Evolutionary conservation across 2,329 filamentous ascomycete species (phyloP).

Genomic region (Eutypella sp.): DNA sequence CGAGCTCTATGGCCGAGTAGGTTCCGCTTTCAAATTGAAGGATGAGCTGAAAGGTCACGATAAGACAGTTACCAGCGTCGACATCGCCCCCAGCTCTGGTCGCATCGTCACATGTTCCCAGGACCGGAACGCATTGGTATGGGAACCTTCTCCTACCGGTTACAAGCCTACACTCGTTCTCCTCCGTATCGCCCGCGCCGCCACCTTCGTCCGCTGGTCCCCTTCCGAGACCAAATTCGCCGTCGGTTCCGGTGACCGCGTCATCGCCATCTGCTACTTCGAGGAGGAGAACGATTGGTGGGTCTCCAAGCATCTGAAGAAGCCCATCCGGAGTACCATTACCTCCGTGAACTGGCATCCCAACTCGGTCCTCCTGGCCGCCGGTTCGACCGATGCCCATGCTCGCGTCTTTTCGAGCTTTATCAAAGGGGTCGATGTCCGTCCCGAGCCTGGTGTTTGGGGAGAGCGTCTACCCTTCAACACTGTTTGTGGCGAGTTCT

Average conservation of each 20-base stretch:
- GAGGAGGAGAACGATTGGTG: slow-evolving; percentile 99
- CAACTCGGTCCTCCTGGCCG: slow-evolving; percentile 90
- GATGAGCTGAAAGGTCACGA: slow-evolving; percentile 96
- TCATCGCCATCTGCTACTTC: slow-evolving; percentile 97
- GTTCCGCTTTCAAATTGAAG: slow-evolving; percentile 73
- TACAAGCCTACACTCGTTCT: slow-evolving; percentile 98
- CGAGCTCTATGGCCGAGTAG: slow-evolving; percentile 75
- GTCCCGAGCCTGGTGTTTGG: slow-evolving; percentile 85
- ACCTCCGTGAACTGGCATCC: slow-evolving; percentile 95
- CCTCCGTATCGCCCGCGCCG: slow-evolving; percentile 92
- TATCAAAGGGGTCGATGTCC: slow-evolving; percentile 87
- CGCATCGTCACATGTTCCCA: slow-evolving; percentile 98
- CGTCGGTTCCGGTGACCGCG: slow-evolving; percentile 89
- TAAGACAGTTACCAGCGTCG: slow-evolving; percentile 92
- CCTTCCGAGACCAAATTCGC: slow-evolving; percentile 97
- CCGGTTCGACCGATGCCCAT: slow-evolving; percentile 95
- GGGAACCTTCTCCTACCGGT: slow-evolving; percentile 86
- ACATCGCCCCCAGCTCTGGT: slow-evolving; percentile 85
- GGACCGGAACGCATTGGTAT: slow-evolving; percentile 96
- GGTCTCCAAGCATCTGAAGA: slow-evolving; percentile 99
- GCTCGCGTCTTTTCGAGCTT: slow-evolving; percentile 92
- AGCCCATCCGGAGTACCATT: slow-evolving; percentile 95
- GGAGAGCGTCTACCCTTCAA: slow-evolving; percentile 96
- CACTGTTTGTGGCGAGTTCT: slow-evolving; percentile 92
- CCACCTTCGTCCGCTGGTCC: slow-evolving; percentile 95